These are phyloP conservation scores for Elaeis oleifera DNA, from an alignment of 202 grass and related monocot species.

Conservation along the genomic window DNA sequence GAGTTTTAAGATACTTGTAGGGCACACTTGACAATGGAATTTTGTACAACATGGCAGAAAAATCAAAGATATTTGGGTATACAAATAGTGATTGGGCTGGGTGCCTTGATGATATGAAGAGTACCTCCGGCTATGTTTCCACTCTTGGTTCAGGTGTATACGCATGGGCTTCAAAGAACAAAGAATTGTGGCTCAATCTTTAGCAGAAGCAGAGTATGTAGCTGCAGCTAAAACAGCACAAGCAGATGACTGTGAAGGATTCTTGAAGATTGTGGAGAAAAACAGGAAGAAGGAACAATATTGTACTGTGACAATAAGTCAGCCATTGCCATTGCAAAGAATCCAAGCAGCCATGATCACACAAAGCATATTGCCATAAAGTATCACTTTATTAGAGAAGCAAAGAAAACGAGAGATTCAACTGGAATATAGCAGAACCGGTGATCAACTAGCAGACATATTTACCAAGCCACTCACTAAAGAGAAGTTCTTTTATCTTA, in stretches of 20 bases:
- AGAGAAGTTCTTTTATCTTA: background rate
- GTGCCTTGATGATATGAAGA: background rate
- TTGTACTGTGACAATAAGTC: background rate
- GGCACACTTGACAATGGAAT: background rate
- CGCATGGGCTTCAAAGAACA: no score
- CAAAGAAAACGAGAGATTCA: background rate
- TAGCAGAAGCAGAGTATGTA: background rate
- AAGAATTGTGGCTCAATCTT: no score
- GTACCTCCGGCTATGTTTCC: background rate
- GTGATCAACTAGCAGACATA: background rate
- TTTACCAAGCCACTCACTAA: background rate
- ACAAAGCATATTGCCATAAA: background rate
- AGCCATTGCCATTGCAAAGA: background rate
- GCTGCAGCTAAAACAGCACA: background rate
- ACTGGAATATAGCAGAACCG: background rate
- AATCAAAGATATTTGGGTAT: background rate
- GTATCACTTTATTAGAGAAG: slow-evolving; percentile 1
- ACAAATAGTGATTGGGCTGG: background rate
- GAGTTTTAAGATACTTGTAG: background rate
- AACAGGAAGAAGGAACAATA: background rate
- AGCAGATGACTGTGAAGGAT: background rate
- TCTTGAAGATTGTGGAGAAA: background rate
- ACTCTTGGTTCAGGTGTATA: no score
- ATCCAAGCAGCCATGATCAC: background rate
- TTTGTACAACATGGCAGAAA: background rate